Conservation (phyloP, 2,329 filamentous ascomycete species). For the Sporothrix schenckii region DNA sequence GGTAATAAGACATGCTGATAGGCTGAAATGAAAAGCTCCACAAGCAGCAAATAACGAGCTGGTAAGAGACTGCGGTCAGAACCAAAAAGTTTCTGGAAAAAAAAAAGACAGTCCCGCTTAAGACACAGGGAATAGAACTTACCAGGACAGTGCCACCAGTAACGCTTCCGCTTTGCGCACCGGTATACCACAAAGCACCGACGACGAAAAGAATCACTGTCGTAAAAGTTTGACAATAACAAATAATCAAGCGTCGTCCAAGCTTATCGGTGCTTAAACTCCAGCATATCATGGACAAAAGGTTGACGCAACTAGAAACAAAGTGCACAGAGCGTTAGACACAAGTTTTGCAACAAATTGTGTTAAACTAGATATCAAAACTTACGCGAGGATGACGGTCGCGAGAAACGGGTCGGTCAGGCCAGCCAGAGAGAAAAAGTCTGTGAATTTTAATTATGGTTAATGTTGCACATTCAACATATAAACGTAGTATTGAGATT, state of each 20-base stretch:
- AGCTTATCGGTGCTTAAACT: not conserved
- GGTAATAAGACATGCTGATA: slow-evolving; percentile 4
- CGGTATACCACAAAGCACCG: slow-evolving; percentile 9
- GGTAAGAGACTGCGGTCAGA: not conserved
- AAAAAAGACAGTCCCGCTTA: too few species aligned
- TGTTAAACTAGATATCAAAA: not conserved
- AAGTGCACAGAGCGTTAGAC: not conserved
- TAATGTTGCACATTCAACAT: not conserved
- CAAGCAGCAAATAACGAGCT: slow-evolving; percentile 1
- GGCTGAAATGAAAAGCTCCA: slow-evolving; percentile 8
- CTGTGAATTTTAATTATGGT: not conserved
- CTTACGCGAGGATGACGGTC: not conserved
- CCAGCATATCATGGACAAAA: slow-evolving; percentile 1
- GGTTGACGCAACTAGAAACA: not conserved
- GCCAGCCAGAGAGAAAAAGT: slow-evolving; percentile 18
- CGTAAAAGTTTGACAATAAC: not conserved
- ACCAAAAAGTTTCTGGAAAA: too few species aligned
- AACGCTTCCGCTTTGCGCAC: not conserved
- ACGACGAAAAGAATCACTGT: not conserved
- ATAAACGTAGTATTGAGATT: too few species aligned
- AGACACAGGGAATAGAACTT: not conserved
- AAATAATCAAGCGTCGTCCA: slow-evolving; percentile 5
- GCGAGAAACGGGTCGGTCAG: slow-evolving; percentile 5
- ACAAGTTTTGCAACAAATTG: not conserved
- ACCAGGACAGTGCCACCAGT: slow-evolving; percentile 7